phyloP scores from a whole-genome alignment of 306 rosid species.

The Trifolium subterraneum region DNA sequence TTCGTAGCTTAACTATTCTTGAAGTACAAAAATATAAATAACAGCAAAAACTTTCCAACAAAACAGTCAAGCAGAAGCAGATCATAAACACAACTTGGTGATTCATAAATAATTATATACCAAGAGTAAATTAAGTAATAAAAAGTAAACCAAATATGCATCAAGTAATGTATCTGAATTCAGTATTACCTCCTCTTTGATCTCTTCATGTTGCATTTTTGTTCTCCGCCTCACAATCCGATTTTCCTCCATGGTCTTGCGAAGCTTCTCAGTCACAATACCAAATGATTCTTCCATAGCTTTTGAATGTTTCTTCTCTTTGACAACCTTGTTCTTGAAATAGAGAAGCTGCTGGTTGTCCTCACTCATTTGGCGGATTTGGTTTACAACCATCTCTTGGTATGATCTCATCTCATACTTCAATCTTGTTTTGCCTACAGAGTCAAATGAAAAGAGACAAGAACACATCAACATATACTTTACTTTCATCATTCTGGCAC shows the following conservation, averaged over 20 bases:
- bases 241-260: conserved; percentile 62
- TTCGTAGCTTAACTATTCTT: conserved; percentile 2
- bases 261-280: conserved; percentile 53
- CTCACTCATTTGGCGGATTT: conserved; percentile 81
- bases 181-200: conserved; percentile 75
- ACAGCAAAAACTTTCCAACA: not conserved
- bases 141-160: conserved; percentile 24
- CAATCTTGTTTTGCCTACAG: conserved; percentile 69
- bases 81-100: conserved; percentile 20
- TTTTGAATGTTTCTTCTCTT: conserved; percentile 45
- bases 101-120: conserved; percentile 14
- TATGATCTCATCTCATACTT: conserved; percentile 76
- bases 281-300: conserved; percentile 60
- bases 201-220: conserved; percentile 62
- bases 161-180: conserved; percentile 24
- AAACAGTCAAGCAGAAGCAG: conserved; percentile 19
- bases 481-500: not conserved
- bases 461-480: not conserved
- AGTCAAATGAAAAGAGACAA: conserved; percentile 25
- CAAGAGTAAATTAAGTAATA: not conserved
- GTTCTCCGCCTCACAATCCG: conserved; percentile 64
- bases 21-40: not conserved
- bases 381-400: conserved; percentile 77
- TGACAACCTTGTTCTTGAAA: conserved; percentile 57
- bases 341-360: conserved; percentile 68